Conservation (phyloP, 2,329 filamentous ascomycete species). For the Aspergillus sclerotialis region DNA sequence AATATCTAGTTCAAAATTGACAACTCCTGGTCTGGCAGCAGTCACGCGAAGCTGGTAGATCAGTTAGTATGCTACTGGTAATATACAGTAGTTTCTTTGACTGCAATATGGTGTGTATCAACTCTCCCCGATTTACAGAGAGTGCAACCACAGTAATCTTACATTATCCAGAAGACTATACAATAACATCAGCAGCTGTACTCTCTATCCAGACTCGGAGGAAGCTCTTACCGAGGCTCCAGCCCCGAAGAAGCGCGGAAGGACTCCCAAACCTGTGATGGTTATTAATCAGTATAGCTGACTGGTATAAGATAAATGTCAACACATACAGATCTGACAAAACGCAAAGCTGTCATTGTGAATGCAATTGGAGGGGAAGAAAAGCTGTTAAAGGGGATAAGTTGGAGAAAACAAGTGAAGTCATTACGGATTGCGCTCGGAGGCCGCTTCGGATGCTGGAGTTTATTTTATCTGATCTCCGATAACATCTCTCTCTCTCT, state of each 20-base stretch:
- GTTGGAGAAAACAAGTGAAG: conserved; percentile 9
- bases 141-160: conserved; percentile 11
- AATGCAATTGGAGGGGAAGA: neutral
- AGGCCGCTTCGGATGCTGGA: conserved; percentile 25
- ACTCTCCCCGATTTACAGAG: neutral
- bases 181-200: conserved; percentile 6
- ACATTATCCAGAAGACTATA: conserved; percentile 34
- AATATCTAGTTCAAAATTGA: conserved; percentile 60
- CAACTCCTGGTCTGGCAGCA: conserved; percentile 52
- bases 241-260: conserved; percentile 81
- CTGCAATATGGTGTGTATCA: neutral
- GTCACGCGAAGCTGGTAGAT: conserved; percentile 51
- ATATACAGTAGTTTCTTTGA: conserved; percentile 1
- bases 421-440: conserved; percentile 20
- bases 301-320: neutral
- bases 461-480: conserved; percentile 1
- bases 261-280: conserved; percentile 72
- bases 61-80: conserved; percentile 3
- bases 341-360: conserved; percentile 50
- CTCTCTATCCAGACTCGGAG: neutral
- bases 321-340: conserved; percentile 55
- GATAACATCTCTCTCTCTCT: conserved; percentile 2
- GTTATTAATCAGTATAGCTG: neutral
- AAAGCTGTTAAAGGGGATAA: neutral
- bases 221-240: conserved; percentile 65